These are phyloP conservation scores for Camillea tinctor DNA, from an alignment of 2,329 filamentous ascomycete genomes.

Conservation along the genomic window DNA sequence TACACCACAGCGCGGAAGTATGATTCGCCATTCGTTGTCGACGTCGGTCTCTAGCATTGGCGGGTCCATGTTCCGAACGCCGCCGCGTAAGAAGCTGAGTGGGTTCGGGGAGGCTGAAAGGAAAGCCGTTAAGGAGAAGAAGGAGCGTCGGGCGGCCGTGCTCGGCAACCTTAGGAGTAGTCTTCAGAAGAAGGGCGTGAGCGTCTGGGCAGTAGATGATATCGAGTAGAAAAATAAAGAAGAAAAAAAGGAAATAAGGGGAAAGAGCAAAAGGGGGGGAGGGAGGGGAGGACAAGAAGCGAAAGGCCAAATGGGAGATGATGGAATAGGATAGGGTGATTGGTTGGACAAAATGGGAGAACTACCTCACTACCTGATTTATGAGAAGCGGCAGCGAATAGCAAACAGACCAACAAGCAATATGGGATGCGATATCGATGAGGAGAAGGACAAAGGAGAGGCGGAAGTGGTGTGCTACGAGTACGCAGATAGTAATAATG, in stretches of 20 bases:
- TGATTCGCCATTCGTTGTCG: slow-evolving; percentile 41
- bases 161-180: slow-evolving; percentile 50
- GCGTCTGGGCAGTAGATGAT: slow-evolving; percentile 50
- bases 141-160: slow-evolving; percentile 52
- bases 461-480: neutral
- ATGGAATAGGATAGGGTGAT: neutral
- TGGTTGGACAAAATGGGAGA: neutral
- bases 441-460: neutral
- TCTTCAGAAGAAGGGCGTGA: slow-evolving; percentile 49
- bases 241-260: neutral
- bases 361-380: neutral
- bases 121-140: slow-evolving; percentile 52
- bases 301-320: neutral
- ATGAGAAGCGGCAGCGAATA: neutral
- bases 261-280: too few species aligned
- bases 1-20: slow-evolving; percentile 36
- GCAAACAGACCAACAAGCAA: neutral
- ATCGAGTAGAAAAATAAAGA: slow-evolving; percentile 37
- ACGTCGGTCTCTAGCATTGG: slow-evolving; percentile 40
- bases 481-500: neutral
- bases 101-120: slow-evolving; percentile 62
- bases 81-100: slow-evolving; percentile 60
- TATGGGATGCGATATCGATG: neutral
- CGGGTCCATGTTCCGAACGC: slow-evolving; percentile 37
- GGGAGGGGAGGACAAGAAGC: too few species aligned